Base-by-base conservation (phyloP, 805 yeast genomes). In the Schwanniomyces polymorphus region DNA sequence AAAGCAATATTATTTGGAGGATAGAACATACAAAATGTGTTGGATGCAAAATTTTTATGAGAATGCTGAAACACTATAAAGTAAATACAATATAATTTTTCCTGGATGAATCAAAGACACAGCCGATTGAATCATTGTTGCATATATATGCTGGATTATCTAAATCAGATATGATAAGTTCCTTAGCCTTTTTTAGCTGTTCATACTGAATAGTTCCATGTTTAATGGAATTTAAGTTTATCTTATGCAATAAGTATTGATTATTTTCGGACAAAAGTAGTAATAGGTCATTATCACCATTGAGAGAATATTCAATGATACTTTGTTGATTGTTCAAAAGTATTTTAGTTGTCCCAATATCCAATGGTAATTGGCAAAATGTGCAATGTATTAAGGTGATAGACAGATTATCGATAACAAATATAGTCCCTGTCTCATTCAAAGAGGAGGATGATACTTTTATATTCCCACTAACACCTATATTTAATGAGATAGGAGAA, bases 71-170 rank as follows among this genome's bases (percentile, higher is more conserved):
- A 21, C 45, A 38, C 41, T 41, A 42, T 29, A 51, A 35, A 31
- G 62, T 63, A 31, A 76, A 59, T 12, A 75, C 65, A 25, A 63
- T 51, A 52, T 75, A 77, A 43, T 70, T 65, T 49, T 68, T 73
- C 42, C 60, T 70, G 23, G 70, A 56, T 7, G 58, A 51, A 50
- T 76, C 81, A 29, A 78, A 49, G 12, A 79, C 48, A 48, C 77
- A 72, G 5, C 73, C 78, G 37, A 64, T 58, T 0, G 61, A 48
- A 6, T 63, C 49, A 47, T 66, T 73, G n/a, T 69, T 50, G 0
- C 74, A 55, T 38, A 76, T 33, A 41, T 57, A 56, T 3, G 54
- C 48, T 1, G 79, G 76, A n/a, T 54, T 45, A 29, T 48, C 43
- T n/a, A 44, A 35, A 12, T 21, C 26, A 5, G 41, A 38, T n/a